These are phyloP conservation scores for Diaporthe sp. DNA, from an alignment of 2,329 filamentous ascomycete genomes.

Conservation along the genomic window DNA sequence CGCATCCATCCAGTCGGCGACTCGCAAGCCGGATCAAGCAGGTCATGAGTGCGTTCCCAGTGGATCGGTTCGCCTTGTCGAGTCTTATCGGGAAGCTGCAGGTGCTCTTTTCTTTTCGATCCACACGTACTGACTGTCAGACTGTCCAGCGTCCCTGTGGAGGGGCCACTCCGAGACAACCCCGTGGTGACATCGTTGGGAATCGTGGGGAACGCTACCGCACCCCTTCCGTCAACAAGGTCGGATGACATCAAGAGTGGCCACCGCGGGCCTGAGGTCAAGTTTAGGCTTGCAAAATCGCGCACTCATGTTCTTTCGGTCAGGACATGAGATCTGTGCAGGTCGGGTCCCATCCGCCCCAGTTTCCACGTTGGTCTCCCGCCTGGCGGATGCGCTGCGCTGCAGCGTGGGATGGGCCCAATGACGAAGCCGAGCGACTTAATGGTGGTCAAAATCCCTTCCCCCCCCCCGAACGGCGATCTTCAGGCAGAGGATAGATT, in stretches of 20 bases:
- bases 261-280: background rate
- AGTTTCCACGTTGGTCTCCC: background rate
- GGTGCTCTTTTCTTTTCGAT: slow-evolving; percentile 15
- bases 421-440: background rate
- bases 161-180: slow-evolving; percentile 4
- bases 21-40: slow-evolving; percentile 28
- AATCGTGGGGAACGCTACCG: slow-evolving; percentile 23
- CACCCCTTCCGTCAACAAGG: slow-evolving; percentile 10
- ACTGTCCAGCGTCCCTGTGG: background rate
- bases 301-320: slow-evolving; percentile 6
- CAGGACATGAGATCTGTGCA: slow-evolving; percentile 17
- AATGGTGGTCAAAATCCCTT: background rate
- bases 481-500: background rate
- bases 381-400: slow-evolving; percentile 27
- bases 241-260: slow-evolving; percentile 36
- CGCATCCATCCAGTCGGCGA: slow-evolving; percentile 35
- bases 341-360: slow-evolving; percentile 9
- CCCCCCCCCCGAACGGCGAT: slow-evolving; percentile 1
- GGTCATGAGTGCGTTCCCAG: slow-evolving; percentile 38
- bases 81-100: slow-evolving; percentile 37
- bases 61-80: slow-evolving; percentile 35
- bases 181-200: slow-evolving; percentile 26
- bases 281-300: slow-evolving; percentile 26
- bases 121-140: slow-evolving; percentile 15
- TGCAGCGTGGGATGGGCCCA: slow-evolving; percentile 20